These are phyloP conservation scores for Arachnomyces sp. DNA, from an alignment of 2,329 filamentous ascomycete genomes.

Conservation along the genomic window DNA sequence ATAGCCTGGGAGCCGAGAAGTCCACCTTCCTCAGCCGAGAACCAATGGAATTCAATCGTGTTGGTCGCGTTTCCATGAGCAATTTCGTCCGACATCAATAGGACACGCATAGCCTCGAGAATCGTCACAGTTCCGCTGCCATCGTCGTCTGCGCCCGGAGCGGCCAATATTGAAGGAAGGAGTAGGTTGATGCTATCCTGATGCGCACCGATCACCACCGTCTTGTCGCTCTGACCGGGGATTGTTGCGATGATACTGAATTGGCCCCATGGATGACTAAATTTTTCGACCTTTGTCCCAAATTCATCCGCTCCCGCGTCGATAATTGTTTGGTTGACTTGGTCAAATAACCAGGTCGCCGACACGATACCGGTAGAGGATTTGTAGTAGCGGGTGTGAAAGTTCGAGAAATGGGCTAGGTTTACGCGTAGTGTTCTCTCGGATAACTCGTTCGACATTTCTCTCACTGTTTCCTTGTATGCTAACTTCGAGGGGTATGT, in stretches of 20 bases:
- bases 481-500: conserved; percentile 60
- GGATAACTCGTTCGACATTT: conserved; percentile 61
- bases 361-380: conserved; percentile 66
- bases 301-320: conserved; percentile 61
- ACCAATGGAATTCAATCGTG: conserved; percentile 96
- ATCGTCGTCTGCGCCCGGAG: conserved; percentile 92
- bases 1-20: conserved; percentile 83
- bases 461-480: conserved; percentile 58
- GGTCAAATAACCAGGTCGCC: conserved; percentile 74
- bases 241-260: conserved; percentile 87
- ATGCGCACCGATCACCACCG: conserved; percentile 82
- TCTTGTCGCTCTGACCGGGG: conserved; percentile 75
- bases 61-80: conserved; percentile 66
- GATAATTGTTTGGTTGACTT: conserved; percentile 64
- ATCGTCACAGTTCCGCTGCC: conserved; percentile 91
- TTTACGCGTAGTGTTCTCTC: conserved; percentile 71
- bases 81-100: conserved; percentile 66
- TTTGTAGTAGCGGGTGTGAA: conserved; percentile 53
- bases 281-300: conserved; percentile 63
- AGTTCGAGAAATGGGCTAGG: conserved; percentile 61
- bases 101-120: conserved; percentile 76
- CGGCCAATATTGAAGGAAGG: conserved; percentile 72
- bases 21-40: conserved; percentile 82
- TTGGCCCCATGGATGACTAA: conserved; percentile 80
- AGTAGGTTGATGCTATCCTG: conserved; percentile 95